Conservation (phyloP, 75 land plant species). For the Cryptomeria japonica region DNA sequence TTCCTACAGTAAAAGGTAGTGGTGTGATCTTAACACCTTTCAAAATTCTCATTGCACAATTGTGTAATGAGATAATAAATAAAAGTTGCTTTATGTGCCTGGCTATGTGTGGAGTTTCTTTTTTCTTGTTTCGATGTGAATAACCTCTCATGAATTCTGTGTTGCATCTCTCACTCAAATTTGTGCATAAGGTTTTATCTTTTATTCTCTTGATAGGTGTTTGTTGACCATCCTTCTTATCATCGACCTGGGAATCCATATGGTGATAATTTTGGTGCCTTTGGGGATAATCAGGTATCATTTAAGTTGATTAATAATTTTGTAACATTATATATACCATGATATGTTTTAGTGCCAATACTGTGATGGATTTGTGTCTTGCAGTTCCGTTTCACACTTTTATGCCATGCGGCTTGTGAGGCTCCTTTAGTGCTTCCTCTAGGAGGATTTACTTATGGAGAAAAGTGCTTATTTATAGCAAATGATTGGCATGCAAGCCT, state of each 20-base stretch:
- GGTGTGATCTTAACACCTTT: background rate
- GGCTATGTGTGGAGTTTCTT: background rate
- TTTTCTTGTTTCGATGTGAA: background rate
- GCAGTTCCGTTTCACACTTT: constrained; percentile 90
- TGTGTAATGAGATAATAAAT: background rate
- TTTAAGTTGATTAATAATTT: background rate
- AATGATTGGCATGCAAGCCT: constrained; percentile 99
- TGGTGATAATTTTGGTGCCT: constrained; percentile 85
- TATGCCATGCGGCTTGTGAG: constrained; percentile 97
- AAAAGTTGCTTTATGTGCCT: background rate
- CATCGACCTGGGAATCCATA: constrained; percentile 94
- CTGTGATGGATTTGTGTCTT: constrained; percentile 6
- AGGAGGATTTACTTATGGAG: constrained; percentile 91
- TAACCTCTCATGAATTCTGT: background rate
- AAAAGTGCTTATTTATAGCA: constrained; percentile 81
- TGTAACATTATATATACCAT: background rate
- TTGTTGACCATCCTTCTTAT: constrained; percentile 92
- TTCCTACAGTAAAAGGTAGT: background rate
- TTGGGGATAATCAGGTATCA: constrained; percentile 93
- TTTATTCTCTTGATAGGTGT: constrained; percentile 50
- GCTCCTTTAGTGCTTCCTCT: constrained; percentile 91
- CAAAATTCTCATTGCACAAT: background rate
- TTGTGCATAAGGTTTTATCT: background rate
- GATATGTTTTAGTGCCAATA: background rate
- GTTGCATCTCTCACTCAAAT: constrained; percentile 1